Evolutionary conservation across 805 yeast species (phyloP), one percentile per base, ranked within the genome.

Genomic region (Debaryomyces maramus): DNA sequence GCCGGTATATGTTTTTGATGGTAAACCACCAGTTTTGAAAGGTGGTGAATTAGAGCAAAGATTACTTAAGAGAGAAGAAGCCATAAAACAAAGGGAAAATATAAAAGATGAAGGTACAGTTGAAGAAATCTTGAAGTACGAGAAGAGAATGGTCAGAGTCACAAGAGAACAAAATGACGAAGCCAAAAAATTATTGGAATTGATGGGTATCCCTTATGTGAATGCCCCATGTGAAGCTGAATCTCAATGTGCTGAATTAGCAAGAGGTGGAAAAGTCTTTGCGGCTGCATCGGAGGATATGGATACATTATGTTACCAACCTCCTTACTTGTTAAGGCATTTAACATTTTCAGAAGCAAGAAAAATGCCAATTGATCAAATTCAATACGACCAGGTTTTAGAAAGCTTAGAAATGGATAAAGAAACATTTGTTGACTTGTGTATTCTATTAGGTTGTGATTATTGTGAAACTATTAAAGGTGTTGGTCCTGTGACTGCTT

Each of bases 211-310:
- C 36, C 99, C 99, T 2, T 87, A 71, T 52, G 85, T 93, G 4
- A 81, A 80, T 39, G 98, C 99, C 0, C 99, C 99, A 1, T 84
- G 97, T 59, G 99, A 93, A 63, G 99, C 99, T 2, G 99, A 93
- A 61, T 96, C 99, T 0, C 98, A 93, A 55, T 93, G 99, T 70
- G 98, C 99, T 0, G 93, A 81, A 47, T 66, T 93, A 34, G 97
- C 97, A 3, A 78, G 81, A 42, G 78, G 80, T 9, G 97, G 96
- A 2, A 89, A 88, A 56, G 98, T 91, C 0, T 93, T 83, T 58
- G 99, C 96, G 6, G 96, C 98, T 3, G 99, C 97, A 1, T 85
- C 96, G 5, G 99, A 93, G 61, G 99, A 93, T 78, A 93, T 93
- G 99, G 99, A 93, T 65, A 93, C 99, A 1, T 62, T 93, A 40